Evolutionary conservation across 306 rosid genomes (phyloP), one percentile per base, ranked within the genome.

Genomic region (Prunus campanulata): DNA sequence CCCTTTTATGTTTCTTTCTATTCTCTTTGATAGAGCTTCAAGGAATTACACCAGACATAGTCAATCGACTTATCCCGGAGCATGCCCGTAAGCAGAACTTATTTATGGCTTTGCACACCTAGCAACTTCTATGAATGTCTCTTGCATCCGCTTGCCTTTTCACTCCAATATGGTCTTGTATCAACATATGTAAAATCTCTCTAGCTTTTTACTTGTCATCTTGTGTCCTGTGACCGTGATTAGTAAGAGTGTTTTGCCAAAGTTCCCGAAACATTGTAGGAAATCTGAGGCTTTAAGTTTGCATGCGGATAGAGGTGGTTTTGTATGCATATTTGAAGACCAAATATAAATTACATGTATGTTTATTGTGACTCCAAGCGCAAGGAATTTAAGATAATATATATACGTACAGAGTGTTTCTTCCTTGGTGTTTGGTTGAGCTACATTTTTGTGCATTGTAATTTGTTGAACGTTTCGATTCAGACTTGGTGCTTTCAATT

Each of bases 81-180:
- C 98, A 92, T 82, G 97, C 99, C 70, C 96, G 96, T 24, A 96
- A 88, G 84, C 93, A 92, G 91, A 96, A 92, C 88, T 85, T 89
- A 64, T 96, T 96, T 78, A 96, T 96, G 99, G 99, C 98, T 66
- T 86, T 96, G 89, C 92, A 96, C 80, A 59, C 90, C 74, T 95
- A 92, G 92, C 81, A 74, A 81, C 78, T 63, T 57, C 14, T 47
- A 50, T 19, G 27, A 71, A 44, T 39, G 60, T 72, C 49, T 64
- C 44, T 32, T 74, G 79, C 74, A 49, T 76, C 67, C 18, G 63
- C 68, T 61, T 42, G 24, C 77, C 73, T 55, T 66, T 42, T 62
- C 56, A 11, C 66, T 65, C 59, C 68, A 42, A 67, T 80, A 54
- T 66, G 35, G 50, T 69, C 70, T 49, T 74, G 63, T 62, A 50